Evolutionary conservation across 176 grass and related monocot genomes (phyloP), one percentile per base, ranked within the genome.

Genomic region (Guadua angustifolia): DNA sequence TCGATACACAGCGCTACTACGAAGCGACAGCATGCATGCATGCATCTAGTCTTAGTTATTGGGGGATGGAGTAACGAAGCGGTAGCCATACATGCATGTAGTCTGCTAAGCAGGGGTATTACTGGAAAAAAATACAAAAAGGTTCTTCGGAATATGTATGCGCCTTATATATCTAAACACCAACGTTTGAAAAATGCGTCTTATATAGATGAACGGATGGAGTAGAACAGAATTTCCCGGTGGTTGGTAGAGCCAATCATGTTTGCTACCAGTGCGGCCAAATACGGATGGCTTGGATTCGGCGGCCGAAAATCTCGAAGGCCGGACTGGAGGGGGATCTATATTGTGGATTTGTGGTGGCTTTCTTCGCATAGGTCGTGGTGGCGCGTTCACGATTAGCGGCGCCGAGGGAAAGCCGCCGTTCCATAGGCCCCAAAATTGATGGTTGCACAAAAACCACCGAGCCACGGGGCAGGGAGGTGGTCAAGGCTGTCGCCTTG

Each of bases 301-400:
- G 22, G 16, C n/a, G 35, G 24, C 10, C 81, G 4, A 66, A 38
- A 57, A 45, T 32, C 14, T 21, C 10, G 36, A 3, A 25, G 36
- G 6, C 19, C 40, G 50, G 26, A 46, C 19, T 29, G 50, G 26
- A 46, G 46, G 9, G 22, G 11, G 45, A 55, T 24, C 55, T 42
- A 11, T 55, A 15, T 42, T 4, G 3, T 25, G 5, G 60, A 4
- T 3, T 7, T 16, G 11, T 35, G 26, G 61, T 17, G 61, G 13
- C 24, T 62, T 12, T 14, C 59, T 62, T 60, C 5, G 58, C 24
- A 4, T 14, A 25, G 63, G 46, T 5, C 32, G 0, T 47, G 2
- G 80, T 61, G 40, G 68, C 17, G 39, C 6, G 42, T 25, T 29
- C 78, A 75, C 51, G 60, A 39, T 66, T 32, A 36, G 59, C 56